These are phyloP conservation scores for Phaeodactylum tricornutum DNA, from an alignment of 108 stramenopile species.

Conservation along the genomic window DNA sequence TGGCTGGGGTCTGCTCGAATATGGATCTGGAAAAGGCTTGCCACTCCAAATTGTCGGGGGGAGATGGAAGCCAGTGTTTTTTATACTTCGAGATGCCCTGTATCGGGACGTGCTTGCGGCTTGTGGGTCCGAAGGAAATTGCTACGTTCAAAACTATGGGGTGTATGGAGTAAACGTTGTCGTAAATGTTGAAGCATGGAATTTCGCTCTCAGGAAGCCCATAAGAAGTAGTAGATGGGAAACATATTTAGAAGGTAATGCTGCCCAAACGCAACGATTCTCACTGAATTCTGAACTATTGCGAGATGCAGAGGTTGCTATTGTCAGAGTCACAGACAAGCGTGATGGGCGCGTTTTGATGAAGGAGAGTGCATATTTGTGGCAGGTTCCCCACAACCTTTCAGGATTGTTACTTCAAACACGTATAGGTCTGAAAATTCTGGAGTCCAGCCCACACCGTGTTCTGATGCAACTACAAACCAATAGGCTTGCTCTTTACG, in stretches of 20 bases:
- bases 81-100: slow-evolving; percentile 16
- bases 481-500: slow-evolving; percentile 18
- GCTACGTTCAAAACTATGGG: slow-evolving; percentile 23
- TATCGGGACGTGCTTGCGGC: slow-evolving; percentile 35
- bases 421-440: background rate
- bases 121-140: slow-evolving; percentile 20
- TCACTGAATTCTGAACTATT: background rate
- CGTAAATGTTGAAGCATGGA: slow-evolving; percentile 16
- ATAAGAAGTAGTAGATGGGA: background rate
- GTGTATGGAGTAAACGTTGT: background rate
- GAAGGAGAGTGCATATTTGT: background rate
- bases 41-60: slow-evolving; percentile 32
- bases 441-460: background rate
- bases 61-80: slow-evolving; percentile 42
- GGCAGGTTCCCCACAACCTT: background rate
- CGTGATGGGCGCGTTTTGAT: too few relatives aligned
- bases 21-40: slow-evolving; percentile 9
- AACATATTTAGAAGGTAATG: background rate
- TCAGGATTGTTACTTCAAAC: background rate
- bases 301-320: background rate
- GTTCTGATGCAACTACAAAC: slow-evolving; percentile 3
- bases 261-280: background rate
- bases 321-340: background rate
- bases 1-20: slow-evolving; percentile 47
- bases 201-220: background rate